Base-by-base conservation (phyloP, 163 green algal genomes). In the Trebouxia gelatinosa region DNA sequence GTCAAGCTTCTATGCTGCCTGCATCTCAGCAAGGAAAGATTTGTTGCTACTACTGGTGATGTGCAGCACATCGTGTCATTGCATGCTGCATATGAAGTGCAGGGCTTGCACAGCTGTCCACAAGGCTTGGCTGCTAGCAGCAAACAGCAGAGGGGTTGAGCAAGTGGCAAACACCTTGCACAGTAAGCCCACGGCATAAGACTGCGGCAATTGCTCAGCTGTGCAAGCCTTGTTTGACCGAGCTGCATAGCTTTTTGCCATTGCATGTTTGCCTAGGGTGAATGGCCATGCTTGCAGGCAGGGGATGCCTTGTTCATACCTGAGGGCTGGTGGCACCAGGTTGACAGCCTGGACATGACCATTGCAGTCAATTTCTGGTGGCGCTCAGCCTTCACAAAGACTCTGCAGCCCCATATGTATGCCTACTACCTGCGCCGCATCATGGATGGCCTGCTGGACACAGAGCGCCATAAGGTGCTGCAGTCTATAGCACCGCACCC, bases 281-380 rank as follows among this genome's bases (percentile, higher is more conserved):
- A n/a, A n/a, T n/a, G n/a, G n/a, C n/a, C n/a, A n/a, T n/a, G n/a
- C 17, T 50, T 87, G 38, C 64, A 86, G 78, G 68, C 86, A 0
- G 92, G 92, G 1, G 92, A 97, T 62, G 91, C 85, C 0, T 71
- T 97, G 31, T 94, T 91, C 82, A 91, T 97, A 7, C 92, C 92
- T 6, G 90, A 95, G 68, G 92, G 92, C 43, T 95, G 86, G 84
- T 97, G 92, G 92, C 92, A 97, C 75, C 89, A 94, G 74, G 84
- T 95, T 29, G 83, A 88, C 76, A 91, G 84, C 78, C 35, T 28
- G 4, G 74, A 48, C 21, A 80, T 76, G 38, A 92, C 90, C 7
- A 79, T 92, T 17, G 90, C 90, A 0, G 83, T 92, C 51, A 95
- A 95, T 81, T 92, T 88, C 64, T 95, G 90, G 90, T 95, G 88